Percentiles rank a stretch among this genome's conserved stretches.
Conservation (phyloP, 1,284 basidiomycete species). For the Rhodotorula glutinis region DNA sequence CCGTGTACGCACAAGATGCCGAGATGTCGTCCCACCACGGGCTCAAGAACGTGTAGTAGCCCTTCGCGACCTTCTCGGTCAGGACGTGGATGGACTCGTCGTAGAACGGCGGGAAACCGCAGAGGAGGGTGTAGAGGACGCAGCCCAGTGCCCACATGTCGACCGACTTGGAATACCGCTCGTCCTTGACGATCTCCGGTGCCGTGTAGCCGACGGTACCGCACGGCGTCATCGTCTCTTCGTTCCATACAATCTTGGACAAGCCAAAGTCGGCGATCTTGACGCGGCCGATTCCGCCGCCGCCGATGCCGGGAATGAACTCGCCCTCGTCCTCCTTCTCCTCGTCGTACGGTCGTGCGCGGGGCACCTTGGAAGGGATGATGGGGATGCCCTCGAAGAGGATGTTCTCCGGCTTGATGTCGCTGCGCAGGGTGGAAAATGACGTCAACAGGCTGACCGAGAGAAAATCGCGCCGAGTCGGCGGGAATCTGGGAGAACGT, state of each 20-base stretch:
- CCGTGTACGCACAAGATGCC: slow-evolving; percentile 58
- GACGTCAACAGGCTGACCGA: not conserved
- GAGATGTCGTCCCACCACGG: slow-evolving; percentile 99
- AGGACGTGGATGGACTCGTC: slow-evolving; percentile 98
- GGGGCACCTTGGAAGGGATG: slow-evolving; percentile 73
- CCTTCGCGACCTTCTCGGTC: slow-evolving; percentile 96
- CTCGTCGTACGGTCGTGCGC: slow-evolving; percentile 88
- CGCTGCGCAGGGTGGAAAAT: slow-evolving; percentile 52
- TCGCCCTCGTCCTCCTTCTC: slow-evolving; percentile 99
- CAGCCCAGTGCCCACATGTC: slow-evolving; percentile 99
- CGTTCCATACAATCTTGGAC: slow-evolving; percentile 98
- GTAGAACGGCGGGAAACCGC: slow-evolving; percentile 77
- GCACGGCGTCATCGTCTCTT: slow-evolving; percentile 98
- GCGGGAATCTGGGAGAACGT: too few relatives aligned
- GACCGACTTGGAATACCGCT: slow-evolving; percentile 95
- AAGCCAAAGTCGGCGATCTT: slow-evolving; percentile 99
- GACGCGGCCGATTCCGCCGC: slow-evolving; percentile 94
- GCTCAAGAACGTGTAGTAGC: slow-evolving; percentile 96
- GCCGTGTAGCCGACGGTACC: slow-evolving; percentile 99
- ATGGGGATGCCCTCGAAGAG: slow-evolving; percentile 93
- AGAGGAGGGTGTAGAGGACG: slow-evolving; percentile 96
- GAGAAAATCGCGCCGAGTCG: too few relatives aligned
- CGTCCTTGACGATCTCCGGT: slow-evolving; percentile 99
- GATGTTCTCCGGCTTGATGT: slow-evolving; percentile 98
- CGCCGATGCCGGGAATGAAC: slow-evolving; percentile 84